These are phyloP conservation scores for Alternaria hordeiaustralica DNA, from an alignment of 2,329 filamentous ascomycete species.

Conservation along the genomic window DNA sequence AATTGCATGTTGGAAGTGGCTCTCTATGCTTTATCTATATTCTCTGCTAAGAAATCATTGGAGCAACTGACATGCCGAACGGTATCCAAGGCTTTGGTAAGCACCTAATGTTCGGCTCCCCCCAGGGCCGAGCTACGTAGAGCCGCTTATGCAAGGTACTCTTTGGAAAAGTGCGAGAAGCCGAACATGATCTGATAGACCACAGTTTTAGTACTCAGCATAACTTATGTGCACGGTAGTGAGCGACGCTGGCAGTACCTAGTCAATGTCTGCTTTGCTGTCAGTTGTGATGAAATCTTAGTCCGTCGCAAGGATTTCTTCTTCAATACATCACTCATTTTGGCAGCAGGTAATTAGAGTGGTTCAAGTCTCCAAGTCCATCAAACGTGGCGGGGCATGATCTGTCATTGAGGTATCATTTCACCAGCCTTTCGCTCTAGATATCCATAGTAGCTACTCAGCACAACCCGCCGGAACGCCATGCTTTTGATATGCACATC, in stretches of 20 bases:
- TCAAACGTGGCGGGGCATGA: constrained; percentile 39
- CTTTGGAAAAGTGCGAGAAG: neutral
- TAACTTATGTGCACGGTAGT: neutral
- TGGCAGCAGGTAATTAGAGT: neutral
- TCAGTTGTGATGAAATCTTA: neutral
- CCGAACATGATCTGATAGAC: neutral
- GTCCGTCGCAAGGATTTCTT: neutral
- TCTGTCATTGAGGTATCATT: constrained; percentile 46
- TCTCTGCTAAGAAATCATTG: neutral
- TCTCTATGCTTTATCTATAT: neutral
- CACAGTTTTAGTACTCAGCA: neutral
- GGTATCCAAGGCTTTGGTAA: neutral
- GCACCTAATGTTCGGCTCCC: constrained; percentile 12
- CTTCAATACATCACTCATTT: neutral
- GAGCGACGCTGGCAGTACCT: neutral
- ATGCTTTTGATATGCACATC: constrained; percentile 42
- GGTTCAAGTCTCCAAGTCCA: constrained; percentile 1
- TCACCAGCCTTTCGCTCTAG: constrained; percentile 42
- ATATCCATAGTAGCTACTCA: constrained; percentile 40
- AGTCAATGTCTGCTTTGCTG: neutral
- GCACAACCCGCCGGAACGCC: constrained; percentile 45
- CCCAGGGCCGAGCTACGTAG: constrained; percentile 3
- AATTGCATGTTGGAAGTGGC: neutral
- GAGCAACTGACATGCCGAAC: neutral
- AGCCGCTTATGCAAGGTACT: constrained; percentile 7